Percentiles rank a stretch among this genome's conserved stretches.
These are phyloP conservation scores for Flaveria trinervia DNA, from an alignment of 129 eudicot species.

Conservation along the genomic window DNA sequence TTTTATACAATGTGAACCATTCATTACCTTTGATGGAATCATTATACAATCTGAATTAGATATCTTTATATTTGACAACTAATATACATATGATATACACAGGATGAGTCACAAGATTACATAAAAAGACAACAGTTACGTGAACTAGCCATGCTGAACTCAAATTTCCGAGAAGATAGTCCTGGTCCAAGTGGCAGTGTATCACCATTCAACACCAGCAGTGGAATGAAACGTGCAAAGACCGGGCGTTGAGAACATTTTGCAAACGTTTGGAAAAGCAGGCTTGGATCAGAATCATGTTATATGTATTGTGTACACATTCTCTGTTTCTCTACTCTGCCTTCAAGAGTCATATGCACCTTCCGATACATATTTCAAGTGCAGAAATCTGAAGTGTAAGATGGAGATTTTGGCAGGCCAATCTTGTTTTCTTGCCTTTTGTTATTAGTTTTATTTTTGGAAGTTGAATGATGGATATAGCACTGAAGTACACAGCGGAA, in stretches of 20 bases:
- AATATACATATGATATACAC: background rate
- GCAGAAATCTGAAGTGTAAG: conserved; percentile 22
- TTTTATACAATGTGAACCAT: no score
- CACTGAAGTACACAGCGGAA: conserved; percentile 35
- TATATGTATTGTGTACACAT: conserved; percentile 31
- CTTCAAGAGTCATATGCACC: conserved; percentile 29
- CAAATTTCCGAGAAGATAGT: conserved; percentile 91
- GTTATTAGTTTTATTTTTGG: background rate
- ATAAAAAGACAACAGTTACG: conserved; percentile 85
- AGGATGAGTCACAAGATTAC: conserved; percentile 89
- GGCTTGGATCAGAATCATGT: background rate
- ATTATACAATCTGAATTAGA: no score
- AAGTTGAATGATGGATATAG: conserved; percentile 34
- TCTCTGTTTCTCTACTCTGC: conserved; percentile 2
- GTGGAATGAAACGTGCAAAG: conserved; percentile 92
- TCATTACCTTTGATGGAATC: no score
- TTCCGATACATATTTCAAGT: conserved; percentile 28
- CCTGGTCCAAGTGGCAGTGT: conserved; percentile 96
- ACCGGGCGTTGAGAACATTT: conserved; percentile 54
- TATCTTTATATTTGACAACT: no score
- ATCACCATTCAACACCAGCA: conserved; percentile 82
- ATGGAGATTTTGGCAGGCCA: conserved; percentile 26
- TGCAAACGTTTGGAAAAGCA: background rate
- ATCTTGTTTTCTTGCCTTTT: conserved; percentile 21
- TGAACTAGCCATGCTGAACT: conserved; percentile 86